Percentiles rank a stretch among this genome's conserved stretches.
Conservation (phyloP, 2,329 filamentous ascomycete genomes). For the Arthrinium puccinioides region DNA sequence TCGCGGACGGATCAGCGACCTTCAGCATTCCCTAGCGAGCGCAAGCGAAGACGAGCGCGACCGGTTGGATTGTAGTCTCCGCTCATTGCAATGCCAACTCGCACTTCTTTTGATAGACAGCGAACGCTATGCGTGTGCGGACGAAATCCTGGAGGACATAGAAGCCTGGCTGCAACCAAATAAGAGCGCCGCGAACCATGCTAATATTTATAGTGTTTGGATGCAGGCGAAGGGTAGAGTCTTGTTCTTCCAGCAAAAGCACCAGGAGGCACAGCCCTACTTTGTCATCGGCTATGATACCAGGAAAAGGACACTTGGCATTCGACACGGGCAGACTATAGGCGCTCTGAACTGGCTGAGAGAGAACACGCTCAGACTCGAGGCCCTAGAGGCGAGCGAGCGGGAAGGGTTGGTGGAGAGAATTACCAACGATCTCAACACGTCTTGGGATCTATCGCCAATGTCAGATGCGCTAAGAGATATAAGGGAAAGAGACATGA, state of each 20-base stretch:
- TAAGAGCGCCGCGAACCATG: background rate
- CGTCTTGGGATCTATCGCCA: background rate
- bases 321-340: background rate
- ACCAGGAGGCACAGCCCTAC: constrained; percentile 1
- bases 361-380: constrained; percentile 1
- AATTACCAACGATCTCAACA: background rate
- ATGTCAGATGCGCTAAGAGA: background rate
- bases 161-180: background rate
- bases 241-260: background rate
- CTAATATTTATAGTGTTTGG: background rate
- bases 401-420: background rate
- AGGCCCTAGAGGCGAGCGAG: background rate
- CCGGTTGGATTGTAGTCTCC: too few species aligned
- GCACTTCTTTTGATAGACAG: constrained; percentile 1
- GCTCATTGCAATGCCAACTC: background rate
- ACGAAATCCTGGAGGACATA: background rate
- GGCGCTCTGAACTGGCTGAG: background rate
- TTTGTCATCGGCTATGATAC: background rate
- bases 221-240: background rate
- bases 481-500: too few species aligned
- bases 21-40: too few species aligned
- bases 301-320: background rate
- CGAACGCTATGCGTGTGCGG: background rate
- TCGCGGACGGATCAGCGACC: too few species aligned
- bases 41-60: too few species aligned